phyloP scores from a whole-genome alignment of 768 basidiomycete genomes.

The Kwoniella mangroviensis region DNA sequence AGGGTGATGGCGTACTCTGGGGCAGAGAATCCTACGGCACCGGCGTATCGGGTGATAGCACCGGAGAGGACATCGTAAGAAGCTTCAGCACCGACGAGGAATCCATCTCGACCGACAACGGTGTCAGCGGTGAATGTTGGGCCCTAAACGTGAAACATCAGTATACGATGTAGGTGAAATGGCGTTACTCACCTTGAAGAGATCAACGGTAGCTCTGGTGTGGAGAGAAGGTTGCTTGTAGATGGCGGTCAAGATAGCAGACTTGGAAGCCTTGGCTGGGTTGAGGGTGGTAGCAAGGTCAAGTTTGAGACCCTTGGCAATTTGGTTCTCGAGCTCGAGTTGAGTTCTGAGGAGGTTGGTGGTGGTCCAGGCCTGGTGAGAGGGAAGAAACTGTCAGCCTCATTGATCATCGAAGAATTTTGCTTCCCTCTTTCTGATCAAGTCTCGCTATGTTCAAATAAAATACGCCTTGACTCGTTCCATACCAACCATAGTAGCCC shows the following conservation, averaged over 20 bases:
- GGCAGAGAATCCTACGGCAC: conserved; percentile 91
- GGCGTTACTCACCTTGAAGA: conserved; percentile 77
- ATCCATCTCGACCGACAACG: conserved; percentile 93
- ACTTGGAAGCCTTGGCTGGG: conserved; percentile 84
- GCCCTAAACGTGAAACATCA: conserved; percentile 64
- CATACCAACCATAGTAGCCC: too few species aligned
- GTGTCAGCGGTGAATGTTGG: conserved; percentile 96
- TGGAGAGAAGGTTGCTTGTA: conserved; percentile 98
- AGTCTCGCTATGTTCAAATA: too few species aligned
- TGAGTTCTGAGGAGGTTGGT: conserved; percentile 86
- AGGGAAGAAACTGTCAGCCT: not conserved
- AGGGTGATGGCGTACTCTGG: conserved; percentile 86
- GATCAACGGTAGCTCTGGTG: conserved; percentile 84
- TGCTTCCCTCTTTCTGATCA: too few species aligned
- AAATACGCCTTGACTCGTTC: too few species aligned
- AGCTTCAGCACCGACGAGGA: conserved; percentile 94
- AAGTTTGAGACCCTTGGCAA: conserved; percentile 96
- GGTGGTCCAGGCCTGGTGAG: conserved; percentile 84
- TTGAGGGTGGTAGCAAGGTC: conserved; percentile 81
- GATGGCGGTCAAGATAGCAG: conserved; percentile 76
- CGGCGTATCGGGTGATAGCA: conserved; percentile 85
- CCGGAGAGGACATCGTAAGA: conserved; percentile 96
- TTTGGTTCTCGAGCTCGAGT: conserved; percentile 94
- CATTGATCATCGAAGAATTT: not conserved
- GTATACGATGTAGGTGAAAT: not conserved